Base-by-base conservation (phyloP, 1,284 basidiomycete species). In the Tetrapyrgos nigripes region DNA sequence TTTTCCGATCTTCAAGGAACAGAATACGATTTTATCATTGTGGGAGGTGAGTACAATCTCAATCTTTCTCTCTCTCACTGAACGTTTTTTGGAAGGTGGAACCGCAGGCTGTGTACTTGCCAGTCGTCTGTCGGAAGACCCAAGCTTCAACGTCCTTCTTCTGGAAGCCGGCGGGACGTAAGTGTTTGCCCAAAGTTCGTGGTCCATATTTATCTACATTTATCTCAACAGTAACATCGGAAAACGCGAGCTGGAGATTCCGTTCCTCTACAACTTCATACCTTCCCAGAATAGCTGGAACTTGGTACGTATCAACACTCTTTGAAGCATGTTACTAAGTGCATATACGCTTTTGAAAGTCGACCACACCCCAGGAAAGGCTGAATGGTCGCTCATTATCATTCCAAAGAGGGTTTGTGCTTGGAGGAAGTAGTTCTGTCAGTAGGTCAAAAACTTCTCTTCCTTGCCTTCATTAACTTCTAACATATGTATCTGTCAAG, bases 401-500 rank as follows among this genome's bases (percentile, higher is more conserved):
- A 4, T 53, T 53, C 26, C 19, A 13, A 33, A 62, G 73, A 17
- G 74, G 72, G 2, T 52, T 59, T 29, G 63, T 71, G 1, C 66
- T 76, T 17, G 74, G 74, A 3, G 74, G 74, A 2, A 67, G 67
- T 37, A 69, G 66, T 11, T 61, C 65, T n/a, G 64, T 71, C 44
- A 73, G 73, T 73, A 47, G 53, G 70, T 44, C 37, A 23, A 21
- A 40, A 14, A 27, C 33, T 33, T 31, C 8, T 19, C 27, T 43
- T 37, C 17, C 6, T 2, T 23, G 28, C 23, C 9, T 28, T 40
- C 19, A 23, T 31, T 10, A 8, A 31, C 2, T 17, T 6, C 14
- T 11, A n/a, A 13, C 13, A 6, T 31, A 21, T 45, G 31, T 6
- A 13, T 13, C 19, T 14, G 26, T 54, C 14, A 23, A 59, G 60